These are phyloP conservation scores for Epichloe bromicola DNA, from an alignment of 2,329 filamentous ascomycete genomes.

Conservation along the genomic window DNA sequence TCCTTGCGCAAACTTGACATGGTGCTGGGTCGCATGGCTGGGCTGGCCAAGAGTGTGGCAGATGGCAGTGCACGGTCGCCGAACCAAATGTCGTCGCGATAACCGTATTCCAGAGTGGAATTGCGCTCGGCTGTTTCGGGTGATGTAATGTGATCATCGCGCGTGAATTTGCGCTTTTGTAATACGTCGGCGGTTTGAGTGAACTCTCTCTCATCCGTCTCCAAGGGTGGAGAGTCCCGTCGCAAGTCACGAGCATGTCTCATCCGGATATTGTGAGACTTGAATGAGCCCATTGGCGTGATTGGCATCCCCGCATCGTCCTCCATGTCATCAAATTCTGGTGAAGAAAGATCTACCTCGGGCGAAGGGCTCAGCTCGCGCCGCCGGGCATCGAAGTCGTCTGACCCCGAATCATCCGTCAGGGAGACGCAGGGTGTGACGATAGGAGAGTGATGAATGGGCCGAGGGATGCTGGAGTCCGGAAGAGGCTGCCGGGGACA, in stretches of 20 bases:
- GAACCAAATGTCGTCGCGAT: slow-evolving; percentile 40
- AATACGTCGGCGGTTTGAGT: slow-evolving; percentile 87
- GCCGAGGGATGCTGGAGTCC: slow-evolving; percentile 20
- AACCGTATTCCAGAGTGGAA: slow-evolving; percentile 20
- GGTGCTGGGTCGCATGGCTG: slow-evolving; percentile 32
- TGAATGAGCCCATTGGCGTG: slow-evolving; percentile 52
- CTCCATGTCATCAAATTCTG: slow-evolving; percentile 67
- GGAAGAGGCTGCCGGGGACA: slow-evolving; percentile 72
- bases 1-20: slow-evolving; percentile 21
- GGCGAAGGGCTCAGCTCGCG: slow-evolving; percentile 76
- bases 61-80: slow-evolving; percentile 24
- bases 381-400: slow-evolving; percentile 59
- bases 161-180: slow-evolving; percentile 47
- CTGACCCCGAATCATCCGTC: slow-evolving; percentile 39
- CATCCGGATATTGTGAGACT: slow-evolving; percentile 26
- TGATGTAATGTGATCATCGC: slow-evolving; percentile 22
- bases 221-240: slow-evolving; percentile 75
- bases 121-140: slow-evolving; percentile 19
- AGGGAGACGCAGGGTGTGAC: slow-evolving; percentile 73
- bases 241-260: slow-evolving; percentile 33
- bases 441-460: slow-evolving; percentile 30
- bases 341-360: slow-evolving; percentile 80
- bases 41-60: slow-evolving; percentile 38
- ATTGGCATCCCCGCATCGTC: slow-evolving; percentile 46
- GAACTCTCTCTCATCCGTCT: slow-evolving; percentile 93